Conservation (phyloP, 371 early-diverging fungal genomes). For the Furculomyces boomerangus region DNA sequence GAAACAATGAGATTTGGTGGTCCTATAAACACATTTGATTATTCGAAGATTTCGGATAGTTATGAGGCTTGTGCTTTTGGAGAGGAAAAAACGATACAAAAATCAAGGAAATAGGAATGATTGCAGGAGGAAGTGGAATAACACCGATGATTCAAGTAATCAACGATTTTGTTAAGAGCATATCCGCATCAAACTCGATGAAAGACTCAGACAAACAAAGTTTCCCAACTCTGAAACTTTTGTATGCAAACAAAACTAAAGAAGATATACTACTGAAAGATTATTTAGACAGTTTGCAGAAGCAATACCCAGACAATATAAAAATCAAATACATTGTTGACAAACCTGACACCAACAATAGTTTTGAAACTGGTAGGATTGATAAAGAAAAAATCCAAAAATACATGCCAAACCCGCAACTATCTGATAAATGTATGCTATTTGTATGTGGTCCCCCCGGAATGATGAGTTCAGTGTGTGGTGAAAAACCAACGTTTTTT, state of each 20-base stretch:
- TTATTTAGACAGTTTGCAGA: conserved; percentile 52
- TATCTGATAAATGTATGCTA: conserved; percentile 31
- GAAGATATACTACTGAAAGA: conserved; percentile 69
- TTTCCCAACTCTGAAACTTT: conserved; percentile 57
- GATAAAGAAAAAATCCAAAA: conserved; percentile 43
- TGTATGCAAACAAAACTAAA: conserved; percentile 74
- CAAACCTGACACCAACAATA: conserved; percentile 40
- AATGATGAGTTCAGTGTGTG: conserved; percentile 61
- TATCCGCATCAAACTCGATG: conserved; percentile 57
- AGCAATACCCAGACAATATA: conserved; percentile 54
- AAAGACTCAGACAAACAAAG: no score
- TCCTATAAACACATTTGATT: conserved; percentile 67
- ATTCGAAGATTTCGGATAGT: no score
- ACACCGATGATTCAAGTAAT: conserved; percentile 81
- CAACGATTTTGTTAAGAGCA: conserved; percentile 43
- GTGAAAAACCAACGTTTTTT: conserved; percentile 58
- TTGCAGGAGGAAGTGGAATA: conserved; percentile 85
- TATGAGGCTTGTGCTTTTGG: no score
- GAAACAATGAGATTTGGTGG: conserved; percentile 78
- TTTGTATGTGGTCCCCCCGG: conserved; percentile 82
- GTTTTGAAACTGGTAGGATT: conserved; percentile 47
- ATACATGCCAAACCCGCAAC: conserved; percentile 27
- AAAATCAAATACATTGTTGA: conserved; percentile 66
- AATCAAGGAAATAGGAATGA: conserved; percentile 62
- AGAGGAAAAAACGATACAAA: no score